Evolutionary conservation across 148 eudicot genomes (phyloP).

Genomic region (Chenopodium formosanum): DNA sequence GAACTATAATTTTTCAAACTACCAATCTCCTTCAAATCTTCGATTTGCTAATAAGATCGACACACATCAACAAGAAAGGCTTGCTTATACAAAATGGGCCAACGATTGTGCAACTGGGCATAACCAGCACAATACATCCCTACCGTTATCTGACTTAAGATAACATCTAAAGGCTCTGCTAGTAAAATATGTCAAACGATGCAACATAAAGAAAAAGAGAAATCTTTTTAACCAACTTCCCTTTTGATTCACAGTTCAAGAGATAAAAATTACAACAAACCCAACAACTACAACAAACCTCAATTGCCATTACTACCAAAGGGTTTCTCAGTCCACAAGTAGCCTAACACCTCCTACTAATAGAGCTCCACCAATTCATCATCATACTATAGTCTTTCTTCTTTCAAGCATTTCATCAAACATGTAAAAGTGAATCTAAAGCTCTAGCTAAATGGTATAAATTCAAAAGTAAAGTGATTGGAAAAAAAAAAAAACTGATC

Average conservation of each 20-base stretch:
- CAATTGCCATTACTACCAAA: constrained; percentile 27
- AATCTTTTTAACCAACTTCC: not conserved
- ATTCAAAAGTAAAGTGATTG: too few species aligned
- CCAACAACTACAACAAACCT: constrained; percentile 23
- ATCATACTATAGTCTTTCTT: constrained; percentile 6
- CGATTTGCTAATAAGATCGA: constrained; percentile 27
- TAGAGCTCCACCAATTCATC: constrained; percentile 27
- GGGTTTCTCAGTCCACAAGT: constrained; percentile 27
- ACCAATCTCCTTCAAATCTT: constrained; percentile 44
- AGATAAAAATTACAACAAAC: constrained; percentile 20
- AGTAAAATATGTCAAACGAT: not conserved
- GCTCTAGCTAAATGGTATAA: not conserved
- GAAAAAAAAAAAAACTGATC: too few species aligned
- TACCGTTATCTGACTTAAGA: not conserved
- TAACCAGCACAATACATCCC: not conserved
- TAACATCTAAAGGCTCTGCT: not conserved
- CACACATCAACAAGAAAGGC: not conserved
- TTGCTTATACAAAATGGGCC: not conserved
- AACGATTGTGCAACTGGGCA: not conserved
- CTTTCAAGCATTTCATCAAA: constrained; percentile 11
- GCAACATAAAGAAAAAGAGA: not conserved
- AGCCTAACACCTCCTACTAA: constrained; percentile 16
- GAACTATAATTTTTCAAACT: constrained; percentile 33
- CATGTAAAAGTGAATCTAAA: not conserved
- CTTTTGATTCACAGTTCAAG: constrained; percentile 21